Conservation (phyloP, 1,139 yeast species). For the Sugiyamaella paludigena region DNA sequence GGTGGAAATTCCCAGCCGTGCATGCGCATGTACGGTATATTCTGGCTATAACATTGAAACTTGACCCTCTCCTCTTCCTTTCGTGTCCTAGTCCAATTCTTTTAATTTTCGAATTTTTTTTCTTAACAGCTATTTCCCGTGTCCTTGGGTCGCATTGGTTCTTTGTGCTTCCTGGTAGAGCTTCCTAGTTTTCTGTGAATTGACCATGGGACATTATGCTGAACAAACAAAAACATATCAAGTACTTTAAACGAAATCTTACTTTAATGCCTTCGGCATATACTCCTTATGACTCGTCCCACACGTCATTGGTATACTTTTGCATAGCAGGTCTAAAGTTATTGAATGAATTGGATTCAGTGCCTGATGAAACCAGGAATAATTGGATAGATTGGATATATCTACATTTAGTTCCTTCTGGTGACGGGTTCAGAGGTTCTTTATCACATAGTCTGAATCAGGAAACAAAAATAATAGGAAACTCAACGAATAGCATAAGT, state of each 20-base stretch:
- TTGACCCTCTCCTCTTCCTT: too few relatives aligned
- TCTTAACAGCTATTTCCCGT: too few relatives aligned
- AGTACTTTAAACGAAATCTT: slow-evolving; percentile 37
- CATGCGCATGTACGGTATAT: too few relatives aligned
- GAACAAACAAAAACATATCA: slow-evolving; percentile 21
- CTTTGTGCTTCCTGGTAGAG: too few relatives aligned
- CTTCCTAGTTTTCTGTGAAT: too few relatives aligned
- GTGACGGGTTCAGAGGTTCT: slow-evolving; percentile 57
- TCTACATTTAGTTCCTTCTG: slow-evolving; percentile 44
- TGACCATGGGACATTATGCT: not conserved
- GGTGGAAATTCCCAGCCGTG: too few relatives aligned
- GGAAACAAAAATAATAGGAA: not conserved
- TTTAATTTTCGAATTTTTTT: too few relatives aligned
- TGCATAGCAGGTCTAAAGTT: slow-evolving; percentile 61
- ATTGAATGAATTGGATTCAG: slow-evolving; percentile 42
- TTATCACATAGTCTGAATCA: slow-evolving; percentile 40
- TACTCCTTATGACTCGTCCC: slow-evolving; percentile 54
- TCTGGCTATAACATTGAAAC: too few relatives aligned
- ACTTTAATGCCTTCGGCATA: slow-evolving; percentile 37
- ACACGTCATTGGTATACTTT: slow-evolving; percentile 63
- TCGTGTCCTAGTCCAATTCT: too few relatives aligned
- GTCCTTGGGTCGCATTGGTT: too few relatives aligned
- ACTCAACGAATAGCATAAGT: not conserved
- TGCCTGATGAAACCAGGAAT: slow-evolving; percentile 32
- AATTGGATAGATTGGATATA: slow-evolving; percentile 50